These are phyloP conservation scores for Daldinia childiae DNA, from an alignment of 495 filamentous ascomycete species.

Conservation along the genomic window DNA sequence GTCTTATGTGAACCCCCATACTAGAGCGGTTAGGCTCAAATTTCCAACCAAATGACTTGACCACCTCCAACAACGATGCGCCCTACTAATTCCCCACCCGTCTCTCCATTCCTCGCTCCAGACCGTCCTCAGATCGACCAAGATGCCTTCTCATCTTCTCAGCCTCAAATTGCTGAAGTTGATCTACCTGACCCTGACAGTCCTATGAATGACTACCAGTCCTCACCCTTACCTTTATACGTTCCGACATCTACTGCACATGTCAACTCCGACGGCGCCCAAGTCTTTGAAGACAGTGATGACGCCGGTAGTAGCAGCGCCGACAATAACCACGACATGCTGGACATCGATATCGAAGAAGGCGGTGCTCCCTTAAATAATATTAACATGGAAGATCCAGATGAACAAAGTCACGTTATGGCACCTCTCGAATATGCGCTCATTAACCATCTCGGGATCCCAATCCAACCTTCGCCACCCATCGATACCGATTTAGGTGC, in stretches of 20 bases:
- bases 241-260: conserved; percentile 19
- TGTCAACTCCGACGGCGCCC: conserved; percentile 20
- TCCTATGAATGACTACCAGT: conserved; percentile 36
- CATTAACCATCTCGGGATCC: conserved; percentile 21
- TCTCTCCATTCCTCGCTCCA: conserved; percentile 39
- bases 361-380: conserved; percentile 42
- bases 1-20: conserved; percentile 35
- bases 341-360: conserved; percentile 38
- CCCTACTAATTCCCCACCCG: conserved; percentile 39
- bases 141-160: conserved; percentile 28
- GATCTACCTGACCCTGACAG: conserved; percentile 25
- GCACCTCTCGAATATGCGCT: conserved; percentile 26
- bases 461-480: conserved; percentile 12
- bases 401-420: conserved; percentile 25
- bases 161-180: conserved; percentile 35
- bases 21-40: conserved; percentile 41
- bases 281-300: conserved; percentile 34
- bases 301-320: conserved; percentile 34
- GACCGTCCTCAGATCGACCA: conserved; percentile 43
- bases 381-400: conserved; percentile 43
- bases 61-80: conserved; percentile 42
- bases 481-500: conserved; percentile 9
- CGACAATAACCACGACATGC: conserved; percentile 35
- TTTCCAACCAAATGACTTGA: conserved; percentile 42
- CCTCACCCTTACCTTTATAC: conserved; percentile 1